Evolutionary conservation across 768 basidiomycete genomes (phyloP), one percentile per base, ranked within the genome.

Genomic region (Lactarius sanguifluus): DNA sequence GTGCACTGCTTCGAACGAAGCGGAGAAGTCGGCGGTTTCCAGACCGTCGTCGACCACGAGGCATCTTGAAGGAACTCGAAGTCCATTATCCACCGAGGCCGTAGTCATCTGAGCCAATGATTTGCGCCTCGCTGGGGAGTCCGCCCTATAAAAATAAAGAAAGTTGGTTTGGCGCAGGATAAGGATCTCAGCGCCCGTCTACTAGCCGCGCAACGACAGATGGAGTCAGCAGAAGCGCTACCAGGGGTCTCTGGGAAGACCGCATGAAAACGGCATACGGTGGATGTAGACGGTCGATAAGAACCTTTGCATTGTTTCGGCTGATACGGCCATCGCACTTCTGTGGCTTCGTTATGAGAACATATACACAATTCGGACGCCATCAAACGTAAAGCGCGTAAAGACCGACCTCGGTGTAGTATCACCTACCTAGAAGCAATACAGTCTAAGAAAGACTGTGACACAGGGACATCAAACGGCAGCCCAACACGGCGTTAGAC

Each of bases 201-300:
- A 25, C 25, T 25, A 4, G n/a, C n/a, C 23, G 47, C 47, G 5
- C 47, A 50, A 18, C 5, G 41, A 41, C 16, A 18, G 41, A 50
- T 4, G 23, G 13, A 30, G 18, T 34, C 55, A 18, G 55, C 55
- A 28, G 55, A 56, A 56, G 56, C 62, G 36, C 43, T 64, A 23
- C 28, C 62, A 23, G 62, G 62, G 62, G 62, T 64, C 62, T 47
- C 34, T 57, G 23, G 30, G 43, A 57, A 45, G 18, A 23, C 28
- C 3, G 54, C 15, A 30, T 30, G 28, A 20, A 28, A 20, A 20
- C 55, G 18, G 28, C 30, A 34, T 34, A 25, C 18, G 13, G 25
- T 32, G 30, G n/a, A 23, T 38, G 34, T 38, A n/a, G 10, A n/a
- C 30, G 9, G 30, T 55, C 28, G 23, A 28, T 55, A 15, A 28